Conservation (phyloP, 306 rosid genomes). For the Vigna trinervia region DNA sequence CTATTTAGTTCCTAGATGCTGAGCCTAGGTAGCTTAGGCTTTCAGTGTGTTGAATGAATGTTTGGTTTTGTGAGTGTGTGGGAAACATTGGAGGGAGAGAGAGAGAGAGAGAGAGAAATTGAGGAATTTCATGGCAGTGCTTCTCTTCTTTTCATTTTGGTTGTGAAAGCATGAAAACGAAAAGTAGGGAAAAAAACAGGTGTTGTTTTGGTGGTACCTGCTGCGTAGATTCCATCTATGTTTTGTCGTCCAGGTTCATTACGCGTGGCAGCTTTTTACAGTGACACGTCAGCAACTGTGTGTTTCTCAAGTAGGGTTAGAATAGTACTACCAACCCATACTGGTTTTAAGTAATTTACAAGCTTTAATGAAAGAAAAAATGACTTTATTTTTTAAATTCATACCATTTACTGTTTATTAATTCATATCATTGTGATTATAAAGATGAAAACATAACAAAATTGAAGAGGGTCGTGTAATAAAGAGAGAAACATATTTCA, state of each 20-base stretch:
- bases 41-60: not conserved
- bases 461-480: too few relatives aligned
- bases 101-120: constrained; percentile 14
- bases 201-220: constrained; percentile 2
- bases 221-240: constrained; percentile 2
- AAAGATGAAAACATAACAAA: too few relatives aligned
- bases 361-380: not conserved
- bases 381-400: too few relatives aligned
- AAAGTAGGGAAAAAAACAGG: constrained; percentile 26
- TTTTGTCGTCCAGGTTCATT: constrained; percentile 17
- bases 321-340: not conserved
- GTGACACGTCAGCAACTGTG: not conserved
- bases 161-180: constrained; percentile 34
- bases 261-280: not conserved
- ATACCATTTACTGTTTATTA: too few relatives aligned
- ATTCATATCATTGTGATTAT: too few relatives aligned
- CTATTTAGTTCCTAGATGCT: not conserved
- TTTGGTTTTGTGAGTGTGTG: not conserved
- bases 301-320: not conserved
- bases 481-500: too few relatives aligned
- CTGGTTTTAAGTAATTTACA: not conserved
- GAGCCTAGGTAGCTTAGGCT: not conserved
- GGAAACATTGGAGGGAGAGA: not conserved
- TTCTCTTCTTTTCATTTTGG: too few relatives aligned
- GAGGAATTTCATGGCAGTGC: constrained; percentile 44